Evolutionary conservation across 352 stramenopile genomes (phyloP).

Genomic region (Proteromonas lacertae): DNA sequence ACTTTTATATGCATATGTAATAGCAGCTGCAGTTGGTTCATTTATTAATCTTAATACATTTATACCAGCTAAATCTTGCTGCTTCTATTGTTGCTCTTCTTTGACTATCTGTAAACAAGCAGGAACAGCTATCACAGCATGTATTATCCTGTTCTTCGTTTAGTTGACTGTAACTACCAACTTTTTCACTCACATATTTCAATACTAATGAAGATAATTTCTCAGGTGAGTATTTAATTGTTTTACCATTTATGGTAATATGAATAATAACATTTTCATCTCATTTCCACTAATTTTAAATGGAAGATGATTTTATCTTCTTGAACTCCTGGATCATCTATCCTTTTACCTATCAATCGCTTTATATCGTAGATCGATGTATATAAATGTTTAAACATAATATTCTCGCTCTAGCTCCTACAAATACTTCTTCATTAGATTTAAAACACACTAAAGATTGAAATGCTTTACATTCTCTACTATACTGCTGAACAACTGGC

Average conservation of each 20-base stretch:
- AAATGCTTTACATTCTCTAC: too few relatives aligned
- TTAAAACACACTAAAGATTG: too few relatives aligned
- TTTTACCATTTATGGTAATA: conserved; percentile 33
- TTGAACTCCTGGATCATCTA: conserved; percentile 51
- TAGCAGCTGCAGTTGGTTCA: conserved; percentile 14
- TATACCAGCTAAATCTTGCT: conserved; percentile 8
- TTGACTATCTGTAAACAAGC: conserved; percentile 15
- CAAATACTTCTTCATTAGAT: too few relatives aligned
- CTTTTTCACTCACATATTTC: conserved; percentile 31
- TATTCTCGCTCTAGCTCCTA: too few relatives aligned
- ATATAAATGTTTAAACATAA: too few relatives aligned
- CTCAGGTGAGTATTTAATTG: conserved; percentile 34
- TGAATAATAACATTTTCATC: conserved; percentile 32
- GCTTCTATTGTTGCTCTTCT: conserved; percentile 14
- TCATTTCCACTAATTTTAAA: conserved; percentile 44
- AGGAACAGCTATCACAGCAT: conserved; percentile 15
- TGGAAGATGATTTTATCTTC: conserved; percentile 70
- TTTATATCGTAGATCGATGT: conserved; percentile 84
- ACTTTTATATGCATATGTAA: too few relatives aligned
- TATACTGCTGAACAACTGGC: too few relatives aligned
- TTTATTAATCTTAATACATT: conserved; percentile 14
- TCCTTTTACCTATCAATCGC: conserved; percentile 67
- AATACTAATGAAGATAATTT: conserved; percentile 43
- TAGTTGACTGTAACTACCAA: conserved; percentile 23
- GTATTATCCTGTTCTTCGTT: conserved; percentile 21